phyloP scores from a whole-genome alignment of 805 yeast species.

The Saccharomycopsis vini region DNA sequence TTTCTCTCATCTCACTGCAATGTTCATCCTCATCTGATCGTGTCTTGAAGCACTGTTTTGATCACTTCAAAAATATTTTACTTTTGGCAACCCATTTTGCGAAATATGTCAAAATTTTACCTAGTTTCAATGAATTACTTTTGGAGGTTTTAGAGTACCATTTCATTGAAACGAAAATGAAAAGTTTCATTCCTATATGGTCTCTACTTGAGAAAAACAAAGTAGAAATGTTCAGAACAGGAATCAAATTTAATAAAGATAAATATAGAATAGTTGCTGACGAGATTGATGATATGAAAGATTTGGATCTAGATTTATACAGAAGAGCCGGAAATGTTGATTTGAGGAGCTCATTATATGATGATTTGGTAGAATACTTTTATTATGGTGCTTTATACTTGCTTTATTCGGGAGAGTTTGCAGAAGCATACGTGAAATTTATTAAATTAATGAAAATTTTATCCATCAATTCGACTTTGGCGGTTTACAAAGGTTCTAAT shows the following conservation, averaged over 20 bases:
- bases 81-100: neutral
- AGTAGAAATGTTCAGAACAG: neutral
- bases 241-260: too few relatives aligned
- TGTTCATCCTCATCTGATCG: neutral
- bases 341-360: slow-evolving; percentile 4
- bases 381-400: slow-evolving; percentile 5
- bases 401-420: neutral
- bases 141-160: neutral
- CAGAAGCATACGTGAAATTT: slow-evolving; percentile 2
- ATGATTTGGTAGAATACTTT: slow-evolving; percentile 13
- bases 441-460: slow-evolving; percentile 10
- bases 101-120: neutral
- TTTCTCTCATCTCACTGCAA: neutral
- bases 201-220: neutral
- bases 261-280: neutral
- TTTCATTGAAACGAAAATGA: neutral
- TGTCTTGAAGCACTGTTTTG: neutral
- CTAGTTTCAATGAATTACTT: neutral
- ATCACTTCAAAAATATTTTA: slow-evolving; percentile 8
- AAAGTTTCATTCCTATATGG: neutral
- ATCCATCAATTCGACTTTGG: slow-evolving; percentile 10
- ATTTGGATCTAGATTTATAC: slow-evolving; percentile 1
- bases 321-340: neutral
- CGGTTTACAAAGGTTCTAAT: neutral
- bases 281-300: slow-evolving; percentile 4